A percentile compares a stretch with the other conserved stretches of the same genome.
Evolutionary conservation across 73 alveolate genomes (phyloP).

Genomic region (Paraurostyla sp.): DNA sequence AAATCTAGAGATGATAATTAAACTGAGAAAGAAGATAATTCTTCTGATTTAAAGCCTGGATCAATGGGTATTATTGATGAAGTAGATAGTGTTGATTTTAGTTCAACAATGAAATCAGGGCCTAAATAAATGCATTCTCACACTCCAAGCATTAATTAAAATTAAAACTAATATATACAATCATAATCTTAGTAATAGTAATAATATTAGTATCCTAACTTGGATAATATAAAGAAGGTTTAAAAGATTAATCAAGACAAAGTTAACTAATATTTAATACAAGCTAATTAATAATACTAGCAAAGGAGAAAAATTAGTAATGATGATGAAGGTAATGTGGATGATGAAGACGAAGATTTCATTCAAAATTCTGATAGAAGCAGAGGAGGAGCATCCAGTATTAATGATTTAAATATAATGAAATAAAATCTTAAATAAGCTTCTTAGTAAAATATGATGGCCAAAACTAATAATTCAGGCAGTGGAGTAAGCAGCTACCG

Average conservation of each 20-base stretch:
- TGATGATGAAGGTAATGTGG: conserved; percentile 26
- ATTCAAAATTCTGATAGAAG: conserved; percentile 22
- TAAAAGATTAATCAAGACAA: conserved; percentile 26
- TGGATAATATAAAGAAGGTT: not conserved
- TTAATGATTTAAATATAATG: conserved; percentile 20
- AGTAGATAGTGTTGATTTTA: conserved; percentile 60
- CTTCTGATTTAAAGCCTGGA: not conserved
- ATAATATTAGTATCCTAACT: not conserved
- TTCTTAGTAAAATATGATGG: not conserved
- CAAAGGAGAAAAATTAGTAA: not conserved
- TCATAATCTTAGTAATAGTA: not conserved
- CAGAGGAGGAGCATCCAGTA: not conserved
- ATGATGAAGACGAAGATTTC: conserved; percentile 27
- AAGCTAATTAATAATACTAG: not conserved
- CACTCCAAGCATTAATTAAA: conserved; percentile 7
- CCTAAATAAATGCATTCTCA: not conserved
- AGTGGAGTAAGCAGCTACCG: not conserved
- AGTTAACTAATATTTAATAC: not conserved
- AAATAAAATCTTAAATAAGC: conserved; percentile 28
- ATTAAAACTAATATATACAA: not conserved
- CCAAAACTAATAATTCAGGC: not conserved
- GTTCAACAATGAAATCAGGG: conserved; percentile 40
- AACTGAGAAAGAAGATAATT: not conserved
- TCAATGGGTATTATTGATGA: conserved; percentile 66
- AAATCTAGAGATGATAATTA: conserved; percentile 24